Evolutionary conservation across 306 rosid species (phyloP).

Genomic region (Begonia fuchsioides): DNA sequence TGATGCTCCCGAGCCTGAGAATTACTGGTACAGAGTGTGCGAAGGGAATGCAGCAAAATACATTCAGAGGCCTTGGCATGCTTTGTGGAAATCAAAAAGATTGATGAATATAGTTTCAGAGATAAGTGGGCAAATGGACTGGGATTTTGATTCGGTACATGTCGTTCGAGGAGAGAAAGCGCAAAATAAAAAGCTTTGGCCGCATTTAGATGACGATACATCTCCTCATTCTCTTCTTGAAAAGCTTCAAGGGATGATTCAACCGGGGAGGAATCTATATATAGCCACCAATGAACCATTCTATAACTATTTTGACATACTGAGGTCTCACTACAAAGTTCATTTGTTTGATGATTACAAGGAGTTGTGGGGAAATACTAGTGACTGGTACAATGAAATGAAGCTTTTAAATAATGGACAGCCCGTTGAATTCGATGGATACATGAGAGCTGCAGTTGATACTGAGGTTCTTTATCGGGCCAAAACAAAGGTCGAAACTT

Average conservation of each 20-base stretch:
- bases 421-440: constrained; percentile 92
- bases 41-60: constrained; percentile 84
- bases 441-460: constrained; percentile 97
- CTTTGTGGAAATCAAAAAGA: constrained; percentile 93
- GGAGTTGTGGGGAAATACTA: constrained; percentile 72
- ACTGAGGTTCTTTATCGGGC: constrained; percentile 89
- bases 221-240: constrained; percentile 54
- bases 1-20: constrained; percentile 85
- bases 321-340: constrained; percentile 77
- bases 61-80: constrained; percentile 90
- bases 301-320: constrained; percentile 80
- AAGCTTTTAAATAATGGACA: constrained; percentile 47
- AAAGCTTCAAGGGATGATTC: constrained; percentile 69
- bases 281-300: constrained; percentile 85
- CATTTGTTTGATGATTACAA: constrained; percentile 92
- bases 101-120: constrained; percentile 89
- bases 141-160: constrained; percentile 92
- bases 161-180: constrained; percentile 95
- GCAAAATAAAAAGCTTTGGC: constrained; percentile 78
- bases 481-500: constrained; percentile 75
- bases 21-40: constrained; percentile 96
- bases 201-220: constrained; percentile 75
- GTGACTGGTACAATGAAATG: constrained; percentile 93
- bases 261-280: constrained; percentile 81
- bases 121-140: constrained; percentile 83